These are phyloP conservation scores for Populus nigra DNA, from an alignment of 345 rosid genomes.

Conservation along the genomic window DNA sequence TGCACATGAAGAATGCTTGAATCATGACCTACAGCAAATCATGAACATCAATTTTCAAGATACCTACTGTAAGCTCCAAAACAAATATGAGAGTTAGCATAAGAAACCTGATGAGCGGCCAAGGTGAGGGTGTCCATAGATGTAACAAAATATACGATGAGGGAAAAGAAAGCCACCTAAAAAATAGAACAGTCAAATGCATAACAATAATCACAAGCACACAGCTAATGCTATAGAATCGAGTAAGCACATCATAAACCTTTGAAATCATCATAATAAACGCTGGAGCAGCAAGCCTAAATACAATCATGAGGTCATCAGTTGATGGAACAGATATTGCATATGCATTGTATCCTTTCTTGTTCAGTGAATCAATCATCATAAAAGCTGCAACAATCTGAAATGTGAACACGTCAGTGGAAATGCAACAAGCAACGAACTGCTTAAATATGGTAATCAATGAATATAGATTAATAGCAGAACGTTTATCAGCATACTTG, in stretches of 20 bases:
- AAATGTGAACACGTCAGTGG: not conserved
- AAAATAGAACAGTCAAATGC: slow-evolving; percentile 15
- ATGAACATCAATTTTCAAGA: not conserved
- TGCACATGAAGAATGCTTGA: slow-evolving; percentile 66
- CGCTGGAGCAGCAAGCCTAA: slow-evolving; percentile 74
- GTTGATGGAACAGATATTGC: slow-evolving; percentile 58
- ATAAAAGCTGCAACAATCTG: slow-evolving; percentile 77
- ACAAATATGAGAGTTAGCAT: not conserved
- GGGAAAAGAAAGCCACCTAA: slow-evolving; percentile 78
- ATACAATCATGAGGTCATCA: slow-evolving; percentile 50
- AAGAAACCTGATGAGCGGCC: slow-evolving; percentile 89
- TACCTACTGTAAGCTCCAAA: not conserved
- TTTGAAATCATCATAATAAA: slow-evolving; percentile 71
- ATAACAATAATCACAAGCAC: not conserved
- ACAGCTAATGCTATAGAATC: not conserved
- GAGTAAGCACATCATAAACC: slow-evolving; percentile 25
- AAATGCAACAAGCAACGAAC: not conserved
- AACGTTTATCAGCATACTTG: slow-evolving; percentile 49
- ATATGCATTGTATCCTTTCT: slow-evolving; percentile 71
- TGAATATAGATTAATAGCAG: not conserved
- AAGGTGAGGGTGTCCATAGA: slow-evolving; percentile 74
- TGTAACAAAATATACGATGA: slow-evolving; percentile 74
- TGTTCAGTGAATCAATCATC: slow-evolving; percentile 73
- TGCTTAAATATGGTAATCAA: not conserved
- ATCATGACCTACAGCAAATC: slow-evolving; percentile 52